These are phyloP conservation scores for Phalaenopsis equestris DNA, from an alignment of 106 monocot species.

Conservation along the genomic window DNA sequence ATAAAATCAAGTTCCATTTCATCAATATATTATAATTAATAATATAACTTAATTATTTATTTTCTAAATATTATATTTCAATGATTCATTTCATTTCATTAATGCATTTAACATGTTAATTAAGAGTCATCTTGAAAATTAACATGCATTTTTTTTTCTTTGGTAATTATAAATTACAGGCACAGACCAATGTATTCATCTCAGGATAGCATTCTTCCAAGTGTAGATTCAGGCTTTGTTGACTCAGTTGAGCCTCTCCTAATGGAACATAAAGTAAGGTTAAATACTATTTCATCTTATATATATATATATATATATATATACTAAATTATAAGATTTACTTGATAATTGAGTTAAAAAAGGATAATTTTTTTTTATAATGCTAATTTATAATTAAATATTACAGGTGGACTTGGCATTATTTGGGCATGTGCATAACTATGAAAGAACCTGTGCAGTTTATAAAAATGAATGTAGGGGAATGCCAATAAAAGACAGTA, in stretches of 20 bases:
- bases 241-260: conserved; percentile 51
- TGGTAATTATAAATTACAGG: conserved; percentile 17
- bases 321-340: too few relatives aligned
- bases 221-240: conserved; percentile 39
- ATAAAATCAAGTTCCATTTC: too few relatives aligned
- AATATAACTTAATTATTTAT: too few relatives aligned
- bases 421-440: conserved; percentile 82
- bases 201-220: conserved; percentile 12
- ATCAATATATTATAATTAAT: too few relatives aligned
- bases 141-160: background rate
- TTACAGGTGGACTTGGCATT: conserved; percentile 69
- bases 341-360: too few relatives aligned
- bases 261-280: conserved; percentile 32
- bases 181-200: conserved; percentile 80
- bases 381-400: background rate
- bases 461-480: conserved; percentile 39
- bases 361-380: background rate
- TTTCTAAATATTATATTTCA: background rate
- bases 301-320: background rate
- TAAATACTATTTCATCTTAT: too few relatives aligned
- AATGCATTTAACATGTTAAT: too few relatives aligned
- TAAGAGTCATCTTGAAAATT: too few relatives aligned
- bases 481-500: conserved; percentile 42
- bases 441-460: conserved; percentile 73
- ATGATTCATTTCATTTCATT: background rate